Percentiles rank a stretch among this genome's conserved stretches.
Evolutionary conservation across 1,284 basidiomycete genomes (phyloP).

Genomic region (Microbotryomycetes sp.): DNA sequence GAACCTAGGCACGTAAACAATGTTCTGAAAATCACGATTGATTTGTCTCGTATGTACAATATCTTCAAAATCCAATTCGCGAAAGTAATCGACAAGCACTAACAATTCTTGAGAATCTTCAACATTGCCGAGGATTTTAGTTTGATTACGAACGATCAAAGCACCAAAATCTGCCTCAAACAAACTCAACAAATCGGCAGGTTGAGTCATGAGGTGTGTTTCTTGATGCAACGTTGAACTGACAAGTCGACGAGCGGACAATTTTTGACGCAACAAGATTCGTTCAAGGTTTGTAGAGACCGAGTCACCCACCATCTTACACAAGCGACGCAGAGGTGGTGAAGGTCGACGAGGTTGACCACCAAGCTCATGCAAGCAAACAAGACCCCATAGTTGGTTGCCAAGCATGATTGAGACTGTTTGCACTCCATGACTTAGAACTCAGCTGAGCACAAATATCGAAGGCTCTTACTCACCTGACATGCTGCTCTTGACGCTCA

Average conservation of each 20-base stretch:
- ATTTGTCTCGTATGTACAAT: slow-evolving; percentile 58
- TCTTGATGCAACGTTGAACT: slow-evolving; percentile 66
- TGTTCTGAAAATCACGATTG: slow-evolving; percentile 65
- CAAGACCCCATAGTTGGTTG: slow-evolving; percentile 74
- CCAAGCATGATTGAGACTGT: slow-evolving; percentile 83
- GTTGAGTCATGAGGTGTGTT: slow-evolving; percentile 59
- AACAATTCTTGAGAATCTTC: slow-evolving; percentile 78
- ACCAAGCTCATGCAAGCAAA: slow-evolving; percentile 59
- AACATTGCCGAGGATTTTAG: slow-evolving; percentile 67
- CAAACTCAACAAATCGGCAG: slow-evolving; percentile 60
- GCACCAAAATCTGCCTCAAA: slow-evolving; percentile 76
- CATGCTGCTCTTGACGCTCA: slow-evolving; percentile 75
- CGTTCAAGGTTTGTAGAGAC: slow-evolving; percentile 80
- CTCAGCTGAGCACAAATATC: too few species aligned
- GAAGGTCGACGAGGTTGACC: background rate
- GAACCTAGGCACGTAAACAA: slow-evolving; percentile 60
- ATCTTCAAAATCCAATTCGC: slow-evolving; percentile 57
- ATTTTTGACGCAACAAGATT: slow-evolving; percentile 67
- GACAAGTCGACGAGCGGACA: slow-evolving; percentile 74
- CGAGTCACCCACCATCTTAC: slow-evolving; percentile 67
- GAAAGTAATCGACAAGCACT: slow-evolving; percentile 75
- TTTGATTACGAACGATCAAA: background rate
- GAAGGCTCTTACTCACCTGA: too few species aligned
- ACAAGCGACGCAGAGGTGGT: slow-evolving; percentile 17
- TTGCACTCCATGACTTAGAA: too few species aligned